Evolutionary conservation across 805 yeast genomes (phyloP), one percentile per base, ranked within the genome.

Genomic region (Kluyveromyces wickerhamii): DNA sequence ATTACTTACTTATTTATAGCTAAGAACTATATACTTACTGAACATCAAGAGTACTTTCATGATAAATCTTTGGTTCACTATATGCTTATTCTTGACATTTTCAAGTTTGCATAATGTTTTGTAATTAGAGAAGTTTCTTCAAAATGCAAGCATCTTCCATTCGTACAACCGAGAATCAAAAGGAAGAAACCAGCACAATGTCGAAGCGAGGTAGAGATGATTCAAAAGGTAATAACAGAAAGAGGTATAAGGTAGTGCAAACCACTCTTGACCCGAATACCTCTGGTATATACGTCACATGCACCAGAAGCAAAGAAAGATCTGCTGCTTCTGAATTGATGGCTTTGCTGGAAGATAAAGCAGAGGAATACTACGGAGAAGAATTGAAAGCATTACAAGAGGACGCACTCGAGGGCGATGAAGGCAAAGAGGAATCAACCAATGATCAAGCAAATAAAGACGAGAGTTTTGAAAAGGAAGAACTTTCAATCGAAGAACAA

Each of bases 211-310:
- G 18, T 19, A 30, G 20, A 22, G 15, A 13, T 9, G 33, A 21
- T 21, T 12, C 17, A 3, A 30, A 22, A 30, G 25, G 17, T 20
- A 26, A 26, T 21, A 14, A 13, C 17, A 21, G 16, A n/a, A 30
- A 30, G 12, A 30, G 34, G 33, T 31, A 38, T 27, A 30, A 34
- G 27, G 21, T 34, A 47, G 50, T 54, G 45, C 38, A 49, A 67
- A 66, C 52, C 44, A 33, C 41, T 27, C 26, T 88, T 13, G 96
- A 88, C 49, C 95, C 96, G 0, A 80, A 80, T 25, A 82, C 92
- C 36, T 63, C 79, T 24, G 98, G 98, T 0, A 68, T 92, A 1
- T 92, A 83, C 58, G 95, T 87, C 9, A 83, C 97, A 0, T 89
- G 96, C 57, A 73, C 76, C 32, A 69, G 95, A 47, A 80, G 81